Conservation (phyloP, 257 asterid genomes). For the Verbena officinalis region DNA sequence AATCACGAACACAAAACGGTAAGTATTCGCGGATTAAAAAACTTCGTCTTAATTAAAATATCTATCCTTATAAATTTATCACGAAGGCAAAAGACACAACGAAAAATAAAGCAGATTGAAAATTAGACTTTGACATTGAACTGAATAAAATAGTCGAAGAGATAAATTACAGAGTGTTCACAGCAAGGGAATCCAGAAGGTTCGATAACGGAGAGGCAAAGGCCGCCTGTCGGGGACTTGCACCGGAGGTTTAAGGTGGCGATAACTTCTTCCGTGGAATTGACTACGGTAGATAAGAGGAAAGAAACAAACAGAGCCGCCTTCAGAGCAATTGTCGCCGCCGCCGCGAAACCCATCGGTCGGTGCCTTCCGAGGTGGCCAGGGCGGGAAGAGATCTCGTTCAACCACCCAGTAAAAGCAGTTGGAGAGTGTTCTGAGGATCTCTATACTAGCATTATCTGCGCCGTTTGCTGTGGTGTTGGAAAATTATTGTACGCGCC, state of each 20-base stretch:
- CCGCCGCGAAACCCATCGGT: constrained; percentile 34
- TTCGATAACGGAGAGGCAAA: constrained; percentile 70
- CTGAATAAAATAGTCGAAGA: constrained; percentile 15
- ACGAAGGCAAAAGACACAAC: not conserved
- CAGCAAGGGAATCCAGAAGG: constrained; percentile 86
- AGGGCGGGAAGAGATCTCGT: constrained; percentile 33
- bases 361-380: constrained; percentile 10
- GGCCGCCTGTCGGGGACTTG: constrained; percentile 48
- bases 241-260: constrained; percentile 41
- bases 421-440: constrained; percentile 20
- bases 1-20: constrained; percentile 5
- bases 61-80: not conserved
- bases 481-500: constrained; percentile 18
- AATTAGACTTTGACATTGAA: not conserved
- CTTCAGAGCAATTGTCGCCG: constrained; percentile 27
- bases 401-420: constrained; percentile 27
- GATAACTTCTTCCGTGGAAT: constrained; percentile 35
- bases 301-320: constrained; percentile 29
- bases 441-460: constrained; percentile 11
- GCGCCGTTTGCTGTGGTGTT: not conserved
- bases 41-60: not conserved
- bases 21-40: constrained; percentile 10
- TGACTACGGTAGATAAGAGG: constrained; percentile 39
- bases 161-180: constrained; percentile 64
- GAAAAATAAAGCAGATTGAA: not conserved